Evolutionary conservation across 1,284 basidiomycete genomes (phyloP).

Genomic region (Puccinia coronata): DNA sequence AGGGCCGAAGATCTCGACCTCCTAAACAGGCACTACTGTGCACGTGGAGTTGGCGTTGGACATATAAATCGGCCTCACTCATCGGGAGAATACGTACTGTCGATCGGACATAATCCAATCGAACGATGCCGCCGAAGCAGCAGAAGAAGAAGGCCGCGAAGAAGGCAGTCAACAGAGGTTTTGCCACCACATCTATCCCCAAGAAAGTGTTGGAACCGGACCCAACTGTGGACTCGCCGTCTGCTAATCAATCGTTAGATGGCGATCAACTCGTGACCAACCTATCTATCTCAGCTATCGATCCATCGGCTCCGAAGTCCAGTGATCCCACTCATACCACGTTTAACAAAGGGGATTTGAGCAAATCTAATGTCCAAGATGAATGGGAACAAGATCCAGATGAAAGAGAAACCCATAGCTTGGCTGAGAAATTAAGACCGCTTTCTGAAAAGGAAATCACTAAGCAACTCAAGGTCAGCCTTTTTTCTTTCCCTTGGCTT

Average conservation of each 20-base stretch:
- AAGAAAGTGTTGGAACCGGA: constrained; percentile 69
- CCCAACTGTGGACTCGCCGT: constrained; percentile 52
- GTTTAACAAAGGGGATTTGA: background rate
- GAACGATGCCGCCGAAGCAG: constrained; percentile 43
- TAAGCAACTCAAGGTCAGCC: constrained; percentile 66
- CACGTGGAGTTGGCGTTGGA: background rate
- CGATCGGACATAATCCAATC: background rate
- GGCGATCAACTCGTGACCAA: constrained; percentile 45
- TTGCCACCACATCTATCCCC: constrained; percentile 83
- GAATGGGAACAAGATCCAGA: constrained; percentile 55
- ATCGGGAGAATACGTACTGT: background rate
- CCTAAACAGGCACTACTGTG: background rate
- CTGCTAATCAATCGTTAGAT: constrained; percentile 52
- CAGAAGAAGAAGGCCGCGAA: constrained; percentile 40
- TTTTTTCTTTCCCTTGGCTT: background rate
- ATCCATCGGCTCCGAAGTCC: constrained; percentile 49
- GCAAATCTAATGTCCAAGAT: constrained; percentile 7
- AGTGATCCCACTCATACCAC: constrained; percentile 14
- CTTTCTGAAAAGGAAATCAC: constrained; percentile 84
- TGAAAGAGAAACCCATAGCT: constrained; percentile 56
- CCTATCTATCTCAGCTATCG: constrained; percentile 33
- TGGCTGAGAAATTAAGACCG: constrained; percentile 75
- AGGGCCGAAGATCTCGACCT: background rate
- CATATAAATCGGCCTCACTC: background rate
- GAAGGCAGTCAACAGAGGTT: constrained; percentile 64